Evolutionary conservation across 495 filamentous ascomycete genomes (phyloP).

Genomic region (Penicillium pulvis): DNA sequence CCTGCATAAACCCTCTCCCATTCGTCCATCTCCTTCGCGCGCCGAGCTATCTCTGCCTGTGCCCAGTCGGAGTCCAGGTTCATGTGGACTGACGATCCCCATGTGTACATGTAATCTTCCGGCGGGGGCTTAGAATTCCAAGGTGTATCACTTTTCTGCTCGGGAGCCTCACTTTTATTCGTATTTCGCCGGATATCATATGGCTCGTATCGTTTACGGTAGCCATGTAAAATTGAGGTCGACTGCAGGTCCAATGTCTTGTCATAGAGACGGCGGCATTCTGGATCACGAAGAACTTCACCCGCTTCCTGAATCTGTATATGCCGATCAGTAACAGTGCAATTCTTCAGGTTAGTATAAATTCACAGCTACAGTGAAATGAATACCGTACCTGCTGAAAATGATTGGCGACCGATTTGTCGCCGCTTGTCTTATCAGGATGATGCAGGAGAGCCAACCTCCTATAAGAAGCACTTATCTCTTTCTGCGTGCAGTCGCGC

Average conservation of each 20-base stretch:
- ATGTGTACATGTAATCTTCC: conserved; percentile 34
- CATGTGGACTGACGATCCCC: conserved; percentile 38
- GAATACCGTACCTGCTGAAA: conserved; percentile 38
- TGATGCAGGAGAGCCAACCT: conserved; percentile 57
- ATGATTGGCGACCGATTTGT: conserved; percentile 38
- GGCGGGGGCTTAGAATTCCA: neutral
- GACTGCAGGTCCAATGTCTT: neutral
- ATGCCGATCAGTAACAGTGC: neutral
- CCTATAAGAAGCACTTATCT: conserved; percentile 49
- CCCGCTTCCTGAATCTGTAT: conserved; percentile 41
- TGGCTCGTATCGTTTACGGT: neutral
- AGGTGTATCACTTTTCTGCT: neutral
- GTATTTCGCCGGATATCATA: neutral
- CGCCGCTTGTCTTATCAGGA: conserved; percentile 60
- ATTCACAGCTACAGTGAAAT: neutral
- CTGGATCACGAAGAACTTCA: conserved; percentile 40
- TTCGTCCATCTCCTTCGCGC: conserved; percentile 14
- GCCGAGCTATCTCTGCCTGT: conserved; percentile 23
- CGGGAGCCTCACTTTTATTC: neutral
- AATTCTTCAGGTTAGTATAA: neutral
- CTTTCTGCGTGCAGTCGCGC: conserved; percentile 32
- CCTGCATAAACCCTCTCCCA: conserved; percentile 18
- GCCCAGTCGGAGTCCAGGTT: conserved; percentile 28
- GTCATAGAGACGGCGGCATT: conserved; percentile 33
- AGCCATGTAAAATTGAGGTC: neutral